Evolutionary conservation across 768 basidiomycete genomes (phyloP).

Genomic region (Pleurotus pulmonarius): DNA sequence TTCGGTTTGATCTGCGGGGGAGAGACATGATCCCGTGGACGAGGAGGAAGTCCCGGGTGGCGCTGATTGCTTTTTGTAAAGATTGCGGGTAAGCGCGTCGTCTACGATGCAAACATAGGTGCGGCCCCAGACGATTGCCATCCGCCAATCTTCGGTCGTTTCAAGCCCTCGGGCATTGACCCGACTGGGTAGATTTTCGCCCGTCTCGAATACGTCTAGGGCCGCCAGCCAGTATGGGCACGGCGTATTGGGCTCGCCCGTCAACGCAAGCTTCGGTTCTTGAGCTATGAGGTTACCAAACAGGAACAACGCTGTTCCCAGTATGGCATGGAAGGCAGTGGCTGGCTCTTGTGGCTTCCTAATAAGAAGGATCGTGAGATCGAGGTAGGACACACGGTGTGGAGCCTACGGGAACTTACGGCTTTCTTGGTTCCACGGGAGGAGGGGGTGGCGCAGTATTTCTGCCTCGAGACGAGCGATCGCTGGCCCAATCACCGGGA

Average conservation of each 20-base stretch:
- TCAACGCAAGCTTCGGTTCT: conserved; percentile 43
- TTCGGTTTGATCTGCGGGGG: conserved; percentile 25
- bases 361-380: conserved; percentile 11
- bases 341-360: conserved; percentile 47
- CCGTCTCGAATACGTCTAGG: conserved; percentile 67
- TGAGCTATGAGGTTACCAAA: conserved; percentile 60
- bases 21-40: conserved; percentile 1
- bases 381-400: not conserved
- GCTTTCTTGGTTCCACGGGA: conserved; percentile 4
- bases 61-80: conserved; percentile 11
- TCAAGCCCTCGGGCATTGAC: conserved; percentile 27
- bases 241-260: conserved; percentile 50
- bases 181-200: conserved; percentile 55
- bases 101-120: conserved; percentile 59
- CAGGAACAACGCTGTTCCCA: conserved; percentile 61
- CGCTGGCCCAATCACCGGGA: conserved; percentile 14
- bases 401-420: conserved; percentile 2
- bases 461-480: conserved; percentile 4
- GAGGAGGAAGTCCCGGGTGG: not conserved
- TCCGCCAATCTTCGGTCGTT: conserved; percentile 58
- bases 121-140: conserved; percentile 66
- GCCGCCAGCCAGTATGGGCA: conserved; percentile 65
- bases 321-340: conserved; percentile 62
- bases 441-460: conserved; percentile 4
- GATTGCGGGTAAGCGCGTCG: conserved; percentile 35